Evolutionary conservation across 441 rosid species (phyloP).

Genomic region (Adansonia rubrostipa): DNA sequence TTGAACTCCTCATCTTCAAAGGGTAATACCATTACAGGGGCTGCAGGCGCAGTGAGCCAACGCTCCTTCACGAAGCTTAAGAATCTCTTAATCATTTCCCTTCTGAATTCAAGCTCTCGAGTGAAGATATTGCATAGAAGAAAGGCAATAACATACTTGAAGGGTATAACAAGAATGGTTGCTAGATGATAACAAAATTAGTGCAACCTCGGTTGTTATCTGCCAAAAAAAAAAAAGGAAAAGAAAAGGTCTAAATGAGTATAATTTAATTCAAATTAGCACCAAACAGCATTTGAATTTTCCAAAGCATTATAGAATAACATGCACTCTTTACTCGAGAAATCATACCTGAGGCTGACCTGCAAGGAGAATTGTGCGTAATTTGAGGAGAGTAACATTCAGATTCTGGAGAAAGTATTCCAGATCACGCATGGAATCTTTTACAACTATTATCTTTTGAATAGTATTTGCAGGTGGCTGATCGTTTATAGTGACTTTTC

Average conservation of each 20-base stretch:
- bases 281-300: background rate
- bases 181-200: constrained; percentile 69
- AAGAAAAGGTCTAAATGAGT: constrained; percentile 9
- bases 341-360: constrained; percentile 91
- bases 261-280: constrained; percentile 11
- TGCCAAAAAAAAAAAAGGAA: constrained; percentile 29
- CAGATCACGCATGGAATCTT: constrained; percentile 87
- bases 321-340: background rate
- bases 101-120: constrained; percentile 83
- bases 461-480: constrained; percentile 98
- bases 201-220: constrained; percentile 85
- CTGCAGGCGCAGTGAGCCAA: constrained; percentile 86
- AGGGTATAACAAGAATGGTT: constrained; percentile 64
- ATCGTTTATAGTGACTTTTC: constrained; percentile 83
- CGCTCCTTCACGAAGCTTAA: constrained; percentile 66
- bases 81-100: constrained; percentile 74
- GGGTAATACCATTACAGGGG: constrained; percentile 83
- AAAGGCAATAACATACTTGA: constrained; percentile 79
- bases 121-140: constrained; percentile 79
- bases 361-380: constrained; percentile 76
- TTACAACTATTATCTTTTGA: constrained; percentile 87
- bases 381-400: constrained; percentile 77
- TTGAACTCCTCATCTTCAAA: constrained; percentile 54
- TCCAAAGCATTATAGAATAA: background rate
- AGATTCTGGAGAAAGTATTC: constrained; percentile 84